phyloP scores from a whole-genome alignment of 1,284 basidiomycete genomes.

The Ustilago crameri region DNA sequence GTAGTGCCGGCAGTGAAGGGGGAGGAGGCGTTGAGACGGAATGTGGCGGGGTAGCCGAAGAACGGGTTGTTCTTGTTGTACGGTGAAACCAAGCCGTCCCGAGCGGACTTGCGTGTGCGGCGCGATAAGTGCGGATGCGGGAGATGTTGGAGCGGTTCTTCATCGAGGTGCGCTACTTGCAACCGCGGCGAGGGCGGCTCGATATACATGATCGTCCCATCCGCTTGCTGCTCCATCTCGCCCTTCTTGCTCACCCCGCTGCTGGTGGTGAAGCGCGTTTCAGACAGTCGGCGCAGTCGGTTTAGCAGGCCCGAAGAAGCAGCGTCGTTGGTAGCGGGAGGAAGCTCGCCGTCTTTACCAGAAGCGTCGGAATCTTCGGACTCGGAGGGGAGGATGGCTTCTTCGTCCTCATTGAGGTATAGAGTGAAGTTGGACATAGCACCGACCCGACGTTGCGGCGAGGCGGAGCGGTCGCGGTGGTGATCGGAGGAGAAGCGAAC shows the following conservation, averaged over 20 bases:
- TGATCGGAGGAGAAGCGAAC: constrained; percentile 23
- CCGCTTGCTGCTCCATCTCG: constrained; percentile 8
- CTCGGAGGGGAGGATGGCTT: constrained; percentile 24
- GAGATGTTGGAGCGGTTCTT: constrained; percentile 38
- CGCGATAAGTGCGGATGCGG: constrained; percentile 55
- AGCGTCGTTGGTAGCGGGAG: constrained; percentile 3
- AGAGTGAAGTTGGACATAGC: constrained; percentile 40
- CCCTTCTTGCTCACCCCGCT: not conserved
- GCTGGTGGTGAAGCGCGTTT: constrained; percentile 17
- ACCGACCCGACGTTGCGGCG: constrained; percentile 27
- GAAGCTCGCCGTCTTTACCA: constrained; percentile 51
- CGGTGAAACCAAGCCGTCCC: constrained; percentile 64
- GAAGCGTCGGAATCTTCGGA: constrained; percentile 49
- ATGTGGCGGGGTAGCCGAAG: constrained; percentile 79
- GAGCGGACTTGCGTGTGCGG: constrained; percentile 52
- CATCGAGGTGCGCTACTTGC: constrained; percentile 52
- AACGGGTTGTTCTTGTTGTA: constrained; percentile 76
- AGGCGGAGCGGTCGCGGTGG: constrained; percentile 1
- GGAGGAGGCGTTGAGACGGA: constrained; percentile 14
- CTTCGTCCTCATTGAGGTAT: constrained; percentile 39
- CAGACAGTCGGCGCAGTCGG: constrained; percentile 25
- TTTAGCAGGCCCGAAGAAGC: constrained; percentile 14
- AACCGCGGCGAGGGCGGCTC: constrained; percentile 39
- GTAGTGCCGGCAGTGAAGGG: constrained; percentile 10
- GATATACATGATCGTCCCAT: constrained; percentile 45